These are phyloP conservation scores for Aureobasidium zeae DNA, from an alignment of 2,329 filamentous ascomycete genomes.

Conservation along the genomic window DNA sequence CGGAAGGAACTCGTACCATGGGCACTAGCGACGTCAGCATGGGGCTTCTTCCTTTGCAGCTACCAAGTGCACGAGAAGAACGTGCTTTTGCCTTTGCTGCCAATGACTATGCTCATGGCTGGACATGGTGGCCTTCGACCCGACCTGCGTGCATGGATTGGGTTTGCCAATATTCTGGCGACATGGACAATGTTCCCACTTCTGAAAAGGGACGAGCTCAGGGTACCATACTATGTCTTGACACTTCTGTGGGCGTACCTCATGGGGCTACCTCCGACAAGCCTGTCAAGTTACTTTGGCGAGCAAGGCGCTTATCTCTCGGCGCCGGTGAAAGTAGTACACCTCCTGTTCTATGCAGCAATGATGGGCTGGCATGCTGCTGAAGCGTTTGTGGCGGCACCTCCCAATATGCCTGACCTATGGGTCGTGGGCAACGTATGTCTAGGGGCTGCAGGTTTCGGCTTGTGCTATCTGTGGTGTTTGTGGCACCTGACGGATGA, in stretches of 20 bases:
- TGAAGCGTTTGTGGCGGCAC: constrained; percentile 60
- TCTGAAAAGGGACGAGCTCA: constrained; percentile 72
- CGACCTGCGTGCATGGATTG: constrained; percentile 76
- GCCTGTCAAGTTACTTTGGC: constrained; percentile 56
- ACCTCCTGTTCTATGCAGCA: constrained; percentile 62
- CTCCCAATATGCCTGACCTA: constrained; percentile 73
- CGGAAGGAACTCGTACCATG: constrained; percentile 67
- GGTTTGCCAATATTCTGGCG: constrained; percentile 86
- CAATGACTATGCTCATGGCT: constrained; percentile 81
- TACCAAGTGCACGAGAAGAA: constrained; percentile 99
- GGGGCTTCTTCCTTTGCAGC: constrained; percentile 96
- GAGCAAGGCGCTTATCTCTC: constrained; percentile 35
- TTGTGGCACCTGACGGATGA: constrained; percentile 57
- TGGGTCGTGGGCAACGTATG: constrained; percentile 91
- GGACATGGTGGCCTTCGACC: constrained; percentile 68
- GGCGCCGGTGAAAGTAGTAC: constrained; percentile 58
- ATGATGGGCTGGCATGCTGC: constrained; percentile 77
- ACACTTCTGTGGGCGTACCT: constrained; percentile 86
- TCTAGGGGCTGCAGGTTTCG: constrained; percentile 76
- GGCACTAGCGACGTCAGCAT: constrained; percentile 73
- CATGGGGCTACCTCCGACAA: constrained; percentile 73
- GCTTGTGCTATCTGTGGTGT: constrained; percentile 86
- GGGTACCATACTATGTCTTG: constrained; percentile 75
- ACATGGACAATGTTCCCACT: constrained; percentile 92
- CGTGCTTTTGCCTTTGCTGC: constrained; percentile 80